Conservation (phyloP, 2,329 filamentous ascomycete genomes). For the Alternaria sp. region DNA sequence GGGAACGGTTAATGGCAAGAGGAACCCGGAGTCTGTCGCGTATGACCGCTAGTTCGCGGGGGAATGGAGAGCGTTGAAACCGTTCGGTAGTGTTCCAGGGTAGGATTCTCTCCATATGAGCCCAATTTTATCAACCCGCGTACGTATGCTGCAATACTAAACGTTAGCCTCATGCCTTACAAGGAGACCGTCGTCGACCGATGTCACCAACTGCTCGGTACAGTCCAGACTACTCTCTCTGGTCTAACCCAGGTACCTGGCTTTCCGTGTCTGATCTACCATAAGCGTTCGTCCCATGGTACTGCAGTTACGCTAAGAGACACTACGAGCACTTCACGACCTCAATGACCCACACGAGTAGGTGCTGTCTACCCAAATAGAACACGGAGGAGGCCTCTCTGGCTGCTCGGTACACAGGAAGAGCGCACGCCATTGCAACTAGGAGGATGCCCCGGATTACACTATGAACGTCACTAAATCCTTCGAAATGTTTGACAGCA, state of each 20-base stretch:
- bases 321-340: background rate
- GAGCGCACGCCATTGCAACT: background rate
- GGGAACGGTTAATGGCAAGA: background rate
- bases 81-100: background rate
- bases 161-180: background rate
- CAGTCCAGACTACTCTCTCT: background rate
- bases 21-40: background rate
- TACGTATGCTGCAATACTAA: background rate
- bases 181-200: background rate
- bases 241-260: slow-evolving; percentile 11
- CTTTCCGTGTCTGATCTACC: slow-evolving; percentile 5
- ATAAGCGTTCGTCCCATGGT: background rate
- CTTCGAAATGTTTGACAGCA: background rate
- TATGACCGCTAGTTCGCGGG: background rate
- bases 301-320: background rate
- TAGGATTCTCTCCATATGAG: background rate
- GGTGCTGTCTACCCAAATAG: background rate
- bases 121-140: background rate
- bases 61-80: background rate
- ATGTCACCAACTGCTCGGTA: slow-evolving; percentile 8
- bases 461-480: background rate
- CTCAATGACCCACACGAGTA: background rate
- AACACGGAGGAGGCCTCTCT: background rate
- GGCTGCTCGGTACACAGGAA: background rate
- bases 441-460: background rate